Evolutionary conservation across 257 asterid genomes (phyloP), one percentile per base, ranked within the genome.

Genomic region (Solanum virginianum): DNA sequence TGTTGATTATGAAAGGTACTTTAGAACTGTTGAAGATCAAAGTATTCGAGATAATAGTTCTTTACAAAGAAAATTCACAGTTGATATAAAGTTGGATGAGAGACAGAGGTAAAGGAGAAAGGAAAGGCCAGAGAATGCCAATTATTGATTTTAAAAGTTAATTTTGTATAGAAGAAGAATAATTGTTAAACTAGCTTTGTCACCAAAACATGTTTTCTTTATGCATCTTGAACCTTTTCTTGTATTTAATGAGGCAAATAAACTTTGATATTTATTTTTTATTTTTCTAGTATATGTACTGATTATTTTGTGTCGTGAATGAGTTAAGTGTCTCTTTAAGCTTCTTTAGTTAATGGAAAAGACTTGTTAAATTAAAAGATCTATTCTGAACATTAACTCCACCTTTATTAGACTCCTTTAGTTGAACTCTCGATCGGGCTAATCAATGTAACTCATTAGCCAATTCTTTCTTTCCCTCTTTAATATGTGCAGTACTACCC

Each of bases 1-100:
- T n/a, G 94, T 91, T 11, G 91, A 88, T 43, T 90, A 92, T 59
- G 88, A 89, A 80, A 92, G 92, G 53, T 94, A 60, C 87, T 93
- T 93, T 1, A 84, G 92, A 56, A 71, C 86, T 65, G 89, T 88
- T 7, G 88, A 83, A 84, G 95, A 91, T 83, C 84, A 93, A 81
- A 88, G 65, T 68, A n/a, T 80, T 10, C 77, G 84, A 79, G 90
- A 84, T 80, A 88, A 68, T 85, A 85, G 41, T 17, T 79, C 63
- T 26, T 65, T 65, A 4, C 81, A 57, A 51, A 87, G 80, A 56
- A 89, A 51, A 65, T 1, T 55, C 41, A 39, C 62, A 51, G 9
- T 4, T 69, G 5, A 1, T 39, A 81, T n/a, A 51, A 87, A 74
- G n/a, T 81, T 29, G 83, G 93, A 86, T 55, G 88, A 86, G 45